A percentile compares a stretch with the other conserved stretches of the same genome.
These are phyloP conservation scores for Calonectria hawksworthii DNA, from an alignment of 2,329 filamentous ascomycete genomes.

Conservation along the genomic window DNA sequence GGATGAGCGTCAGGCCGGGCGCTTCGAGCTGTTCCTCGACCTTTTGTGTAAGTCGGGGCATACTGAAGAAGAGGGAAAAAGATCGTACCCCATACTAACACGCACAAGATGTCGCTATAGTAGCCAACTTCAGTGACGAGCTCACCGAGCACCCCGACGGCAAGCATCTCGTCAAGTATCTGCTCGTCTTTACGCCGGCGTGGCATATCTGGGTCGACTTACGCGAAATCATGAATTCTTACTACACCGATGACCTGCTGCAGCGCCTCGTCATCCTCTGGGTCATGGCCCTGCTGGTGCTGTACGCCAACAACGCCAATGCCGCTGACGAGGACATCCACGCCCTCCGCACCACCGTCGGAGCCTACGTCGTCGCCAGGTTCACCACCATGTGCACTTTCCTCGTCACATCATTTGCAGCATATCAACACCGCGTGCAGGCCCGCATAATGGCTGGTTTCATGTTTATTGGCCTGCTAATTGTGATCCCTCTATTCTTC, in stretches of 20 bases:
- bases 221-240: constrained; percentile 66
- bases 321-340: constrained; percentile 57
- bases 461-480: constrained; percentile 56
- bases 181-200: constrained; percentile 62
- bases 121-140: constrained; percentile 65
- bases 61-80: neutral
- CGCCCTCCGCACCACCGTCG: constrained; percentile 60
- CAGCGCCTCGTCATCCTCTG: constrained; percentile 64
- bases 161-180: constrained; percentile 60
- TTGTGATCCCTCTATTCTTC: constrained; percentile 60
- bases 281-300: constrained; percentile 63
- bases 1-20: constrained; percentile 59
- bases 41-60: constrained; percentile 55
- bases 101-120: constrained; percentile 59
- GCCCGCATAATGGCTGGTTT: constrained; percentile 59
- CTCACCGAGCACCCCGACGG: constrained; percentile 61
- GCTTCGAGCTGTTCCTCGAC: constrained; percentile 65
- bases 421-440: constrained; percentile 62
- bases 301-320: constrained; percentile 63
- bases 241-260: constrained; percentile 64
- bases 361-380: constrained; percentile 61
- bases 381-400: constrained; percentile 57
- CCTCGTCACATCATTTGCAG: constrained; percentile 59
- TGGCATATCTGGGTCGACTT: constrained; percentile 66
- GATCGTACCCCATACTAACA: neutral